Conservation (phyloP, 2,329 filamentous ascomycete species). For the Penicillium expansum region DNA sequence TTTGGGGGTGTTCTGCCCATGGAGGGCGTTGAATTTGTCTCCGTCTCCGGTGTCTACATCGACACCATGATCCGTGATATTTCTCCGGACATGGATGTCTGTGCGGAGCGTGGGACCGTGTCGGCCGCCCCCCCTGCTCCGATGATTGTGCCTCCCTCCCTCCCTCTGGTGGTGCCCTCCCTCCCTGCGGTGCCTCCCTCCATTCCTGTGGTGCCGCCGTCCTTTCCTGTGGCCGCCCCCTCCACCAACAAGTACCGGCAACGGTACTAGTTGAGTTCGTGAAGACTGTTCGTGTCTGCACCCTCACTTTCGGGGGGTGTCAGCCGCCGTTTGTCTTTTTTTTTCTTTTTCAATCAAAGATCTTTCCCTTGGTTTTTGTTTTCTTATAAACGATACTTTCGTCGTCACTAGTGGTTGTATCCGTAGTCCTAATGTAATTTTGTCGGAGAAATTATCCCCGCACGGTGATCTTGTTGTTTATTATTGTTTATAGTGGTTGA, state of each 20-base stretch:
- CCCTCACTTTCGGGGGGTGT: not conserved
- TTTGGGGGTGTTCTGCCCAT: not conserved
- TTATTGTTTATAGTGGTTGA: no score
- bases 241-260: not conserved
- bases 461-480: not conserved
- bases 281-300: not conserved
- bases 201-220: not conserved
- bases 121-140: not conserved
- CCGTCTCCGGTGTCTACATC: not conserved
- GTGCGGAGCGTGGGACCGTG: not conserved
- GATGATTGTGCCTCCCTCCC: not conserved
- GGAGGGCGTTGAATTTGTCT: not conserved
- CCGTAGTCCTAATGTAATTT: not conserved
- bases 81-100: slow-evolving; percentile 2
- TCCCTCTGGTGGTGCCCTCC: not conserved
- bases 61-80: not conserved
- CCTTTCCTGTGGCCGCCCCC: not conserved
- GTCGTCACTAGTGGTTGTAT: not conserved
- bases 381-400: not conserved
- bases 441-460: slow-evolving; percentile 3
- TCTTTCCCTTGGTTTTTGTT: not conserved
- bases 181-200: not conserved
- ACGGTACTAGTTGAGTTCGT: not conserved
- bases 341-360: not conserved
- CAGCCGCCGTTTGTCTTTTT: not conserved